phyloP scores from a whole-genome alignment of 2,329 filamentous ascomycete genomes.

The Ophiostoma quercus region DNA sequence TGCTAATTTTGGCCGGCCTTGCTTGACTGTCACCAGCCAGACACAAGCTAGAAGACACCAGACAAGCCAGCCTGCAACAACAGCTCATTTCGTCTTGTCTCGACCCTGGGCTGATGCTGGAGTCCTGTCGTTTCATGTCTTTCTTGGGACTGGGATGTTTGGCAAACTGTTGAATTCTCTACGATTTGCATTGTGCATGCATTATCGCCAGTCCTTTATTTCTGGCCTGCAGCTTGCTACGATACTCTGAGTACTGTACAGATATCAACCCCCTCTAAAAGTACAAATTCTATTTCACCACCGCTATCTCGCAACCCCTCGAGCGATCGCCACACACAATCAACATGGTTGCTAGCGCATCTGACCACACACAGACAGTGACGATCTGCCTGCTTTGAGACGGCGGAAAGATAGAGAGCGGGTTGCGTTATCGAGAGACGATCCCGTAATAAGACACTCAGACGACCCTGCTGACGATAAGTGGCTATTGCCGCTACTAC shows the following conservation, averaged over 20 bases:
- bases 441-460: constrained; percentile 4
- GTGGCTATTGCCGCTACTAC: background rate
- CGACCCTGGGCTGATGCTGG: background rate
- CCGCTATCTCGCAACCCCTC: background rate
- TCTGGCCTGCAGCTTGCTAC: too few species aligned
- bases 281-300: background rate
- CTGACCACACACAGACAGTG: background rate
- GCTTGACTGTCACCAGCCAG: background rate
- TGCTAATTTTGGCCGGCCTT: constrained; percentile 2
- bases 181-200: background rate
- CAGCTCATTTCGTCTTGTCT: constrained; percentile 4
- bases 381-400: constrained; percentile 13
- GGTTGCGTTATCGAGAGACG: constrained; percentile 8
- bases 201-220: background rate
- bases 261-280: too few species aligned
- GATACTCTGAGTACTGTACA: too few species aligned
- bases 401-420: constrained; percentile 4
- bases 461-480: constrained; percentile 4
- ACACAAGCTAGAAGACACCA: too few species aligned
- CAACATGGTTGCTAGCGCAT: constrained; percentile 5
- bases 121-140: background rate
- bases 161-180: background rate
- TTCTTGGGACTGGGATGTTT: background rate
- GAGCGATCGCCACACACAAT: constrained; percentile 2
- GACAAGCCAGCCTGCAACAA: background rate